Conservation (phyloP, 2,329 filamentous ascomycete genomes). For the Tolypocladium sp. region DNA sequence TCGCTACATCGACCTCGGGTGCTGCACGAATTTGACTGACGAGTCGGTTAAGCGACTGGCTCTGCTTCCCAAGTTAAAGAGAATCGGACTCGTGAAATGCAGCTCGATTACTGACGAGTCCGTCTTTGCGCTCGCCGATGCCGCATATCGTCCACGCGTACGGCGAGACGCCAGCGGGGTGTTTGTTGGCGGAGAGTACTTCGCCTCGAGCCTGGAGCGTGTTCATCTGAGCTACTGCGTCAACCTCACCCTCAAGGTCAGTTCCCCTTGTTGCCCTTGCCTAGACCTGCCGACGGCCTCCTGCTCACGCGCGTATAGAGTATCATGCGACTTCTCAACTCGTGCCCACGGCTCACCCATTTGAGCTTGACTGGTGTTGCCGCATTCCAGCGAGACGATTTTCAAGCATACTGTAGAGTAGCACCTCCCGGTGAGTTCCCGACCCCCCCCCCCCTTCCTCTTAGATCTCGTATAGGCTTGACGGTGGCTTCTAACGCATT, state of each 20-base stretch:
- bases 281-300: background rate
- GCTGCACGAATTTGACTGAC: slow-evolving; percentile 83
- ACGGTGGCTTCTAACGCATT: background rate
- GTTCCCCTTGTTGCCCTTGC: slow-evolving; percentile 16
- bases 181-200: slow-evolving; percentile 41
- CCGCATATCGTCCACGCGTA: slow-evolving; percentile 44
- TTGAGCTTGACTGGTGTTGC: slow-evolving; percentile 89
- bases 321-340: slow-evolving; percentile 80
- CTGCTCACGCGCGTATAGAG: slow-evolving; percentile 47
- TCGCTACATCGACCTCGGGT: slow-evolving; percentile 95
- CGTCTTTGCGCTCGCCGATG: slow-evolving; percentile 73
- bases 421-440: slow-evolving; percentile 58
- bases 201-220: slow-evolving; percentile 65
- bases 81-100: slow-evolving; percentile 94
- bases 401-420: slow-evolving; percentile 76
- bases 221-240: slow-evolving; percentile 96
- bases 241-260: slow-evolving; percentile 70
- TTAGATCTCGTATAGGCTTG: background rate
- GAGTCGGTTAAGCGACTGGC: slow-evolving; percentile 77
- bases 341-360: slow-evolving; percentile 86
- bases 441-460: too few relatives aligned
- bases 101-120: slow-evolving; percentile 81
- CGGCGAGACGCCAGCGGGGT: slow-evolving; percentile 39
- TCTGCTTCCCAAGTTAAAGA: slow-evolving; percentile 80
- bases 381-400: slow-evolving; percentile 77